Evolutionary conservation across 2,329 filamentous ascomycete species (phyloP).

Genomic region (Microdochium nivale): DNA sequence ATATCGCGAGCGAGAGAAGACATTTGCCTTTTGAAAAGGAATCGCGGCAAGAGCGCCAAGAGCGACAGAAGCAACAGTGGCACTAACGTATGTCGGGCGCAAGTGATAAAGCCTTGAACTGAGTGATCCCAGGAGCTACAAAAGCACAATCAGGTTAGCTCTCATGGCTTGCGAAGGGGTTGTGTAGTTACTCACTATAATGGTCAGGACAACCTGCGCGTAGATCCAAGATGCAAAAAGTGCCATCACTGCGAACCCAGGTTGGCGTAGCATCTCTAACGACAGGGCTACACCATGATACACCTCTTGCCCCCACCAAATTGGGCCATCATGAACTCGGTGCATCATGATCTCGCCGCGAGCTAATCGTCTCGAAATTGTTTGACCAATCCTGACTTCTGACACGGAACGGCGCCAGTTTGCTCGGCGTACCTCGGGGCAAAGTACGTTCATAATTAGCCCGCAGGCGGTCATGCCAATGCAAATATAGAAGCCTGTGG

Average conservation of each 20-base stretch:
- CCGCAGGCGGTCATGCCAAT: constrained; percentile 58
- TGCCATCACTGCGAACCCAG: constrained; percentile 63
- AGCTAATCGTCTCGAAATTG: constrained; percentile 50
- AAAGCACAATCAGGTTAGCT: neutral
- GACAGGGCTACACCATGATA: constrained; percentile 61
- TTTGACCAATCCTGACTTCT: constrained; percentile 47
- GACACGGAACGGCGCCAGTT: constrained; percentile 60
- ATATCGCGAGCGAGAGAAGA: constrained; percentile 58
- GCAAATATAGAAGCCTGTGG: constrained; percentile 70
- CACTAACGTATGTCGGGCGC: constrained; percentile 55
- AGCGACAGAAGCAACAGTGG: constrained; percentile 56
- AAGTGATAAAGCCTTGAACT: constrained; percentile 60
- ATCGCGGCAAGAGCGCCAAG: constrained; percentile 62
- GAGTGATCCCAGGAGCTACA: constrained; percentile 57
- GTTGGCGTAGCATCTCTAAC: constrained; percentile 63
- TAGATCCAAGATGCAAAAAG: constrained; percentile 75
- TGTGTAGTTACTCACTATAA: constrained; percentile 33
- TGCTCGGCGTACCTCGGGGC: constrained; percentile 63
- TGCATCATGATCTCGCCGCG: constrained; percentile 72
- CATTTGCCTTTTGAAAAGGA: constrained; percentile 63
- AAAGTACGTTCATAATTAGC: constrained; percentile 60
- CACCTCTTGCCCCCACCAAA: constrained; percentile 71
- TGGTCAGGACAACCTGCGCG: constrained; percentile 64
- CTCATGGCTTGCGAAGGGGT: neutral
- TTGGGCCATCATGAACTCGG: constrained; percentile 60